A percentile compares a stretch with the other conserved stretches of the same genome.
These are phyloP conservation scores for Cladorrhinum sp. DNA, from an alignment of 2,329 filamentous ascomycete genomes.

Conservation along the genomic window DNA sequence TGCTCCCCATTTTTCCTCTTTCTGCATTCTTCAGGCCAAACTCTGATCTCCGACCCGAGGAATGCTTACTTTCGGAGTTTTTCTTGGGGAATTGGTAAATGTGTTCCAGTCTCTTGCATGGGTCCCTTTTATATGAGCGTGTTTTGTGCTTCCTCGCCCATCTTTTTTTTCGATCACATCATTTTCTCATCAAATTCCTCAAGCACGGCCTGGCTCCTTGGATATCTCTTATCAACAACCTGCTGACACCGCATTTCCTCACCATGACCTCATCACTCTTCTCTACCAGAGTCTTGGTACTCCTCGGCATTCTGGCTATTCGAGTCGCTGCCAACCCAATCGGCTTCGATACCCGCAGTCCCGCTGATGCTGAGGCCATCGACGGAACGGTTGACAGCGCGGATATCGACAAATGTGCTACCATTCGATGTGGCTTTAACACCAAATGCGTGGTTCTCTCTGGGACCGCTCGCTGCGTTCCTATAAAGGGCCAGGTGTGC, in stretches of 20 bases:
- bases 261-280: conserved; percentile 9
- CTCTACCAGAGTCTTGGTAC: conserved; percentile 11
- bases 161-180: neutral
- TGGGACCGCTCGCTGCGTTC: conserved; percentile 17
- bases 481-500: conserved; percentile 13
- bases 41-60: conserved; percentile 3
- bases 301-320: conserved; percentile 14
- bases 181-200: neutral
- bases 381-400: neutral
- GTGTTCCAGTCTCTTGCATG: neutral
- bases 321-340: conserved; percentile 17
- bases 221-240: neutral
- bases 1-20: neutral
- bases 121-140: neutral
- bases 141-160: neutral
- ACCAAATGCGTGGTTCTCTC: conserved; percentile 20
- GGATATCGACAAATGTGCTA: conserved; percentile 13
- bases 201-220: neutral
- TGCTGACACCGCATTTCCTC: neutral
- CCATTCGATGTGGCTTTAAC: conserved; percentile 15
- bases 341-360: neutral
- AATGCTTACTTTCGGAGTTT: conserved; percentile 2
- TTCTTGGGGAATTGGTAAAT: neutral
- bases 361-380: neutral
- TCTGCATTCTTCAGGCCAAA: conserved; percentile 7